Evolutionary conservation across 139 green algal genomes (phyloP), one percentile per base, ranked within the genome.

Genomic region (Chlorella vulgaris): DNA sequence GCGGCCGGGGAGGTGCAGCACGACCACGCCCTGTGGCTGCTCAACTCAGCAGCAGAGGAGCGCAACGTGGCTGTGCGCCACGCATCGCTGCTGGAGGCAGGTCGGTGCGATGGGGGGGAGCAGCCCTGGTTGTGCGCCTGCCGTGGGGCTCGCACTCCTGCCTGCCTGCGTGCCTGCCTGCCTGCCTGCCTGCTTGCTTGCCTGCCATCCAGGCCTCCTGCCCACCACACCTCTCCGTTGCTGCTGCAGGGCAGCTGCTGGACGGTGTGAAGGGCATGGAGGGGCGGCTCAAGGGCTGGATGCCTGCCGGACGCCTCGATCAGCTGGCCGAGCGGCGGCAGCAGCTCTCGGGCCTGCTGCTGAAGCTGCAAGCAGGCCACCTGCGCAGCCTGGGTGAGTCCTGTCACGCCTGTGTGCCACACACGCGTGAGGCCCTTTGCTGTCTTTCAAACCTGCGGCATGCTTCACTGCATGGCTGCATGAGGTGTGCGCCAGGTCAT

Each of bases 161-260:
- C n/a, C n/a, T n/a, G n/a, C n/a, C n/a, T n/a, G n/a, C n/a, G n/a
- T n/a, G n/a, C n/a, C n/a, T n/a, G n/a, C n/a, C n/a, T n/a, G n/a
- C n/a, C n/a, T n/a, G n/a, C n/a, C n/a, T n/a, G n/a, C n/a, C n/a
- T n/a, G n/a, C n/a, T n/a, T n/a, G n/a, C n/a, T n/a, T n/a, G n/a
- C n/a, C n/a, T n/a, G n/a, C n/a, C n/a, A n/a, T n/a, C n/a, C n/a
- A n/a, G n/a, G n/a, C n/a, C n/a, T n/a, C n/a, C n/a, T n/a, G n/a
- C n/a, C n/a, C n/a, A n/a, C n/a, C n/a, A n/a, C n/a, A n/a, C n/a
- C n/a, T n/a, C n/a, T n/a, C n/a, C n/a, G n/a, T n/a, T n/a, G n/a
- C n/a, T n/a, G n/a, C n/a, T n/a, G 47, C 70, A 78, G 70, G 70
- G 47, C 55, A 78, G 47, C 70, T 78, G 70, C 50, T 78, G 47